phyloP scores from a whole-genome alignment of 208 protist genomes.

The Crithidia sp. region DNA sequence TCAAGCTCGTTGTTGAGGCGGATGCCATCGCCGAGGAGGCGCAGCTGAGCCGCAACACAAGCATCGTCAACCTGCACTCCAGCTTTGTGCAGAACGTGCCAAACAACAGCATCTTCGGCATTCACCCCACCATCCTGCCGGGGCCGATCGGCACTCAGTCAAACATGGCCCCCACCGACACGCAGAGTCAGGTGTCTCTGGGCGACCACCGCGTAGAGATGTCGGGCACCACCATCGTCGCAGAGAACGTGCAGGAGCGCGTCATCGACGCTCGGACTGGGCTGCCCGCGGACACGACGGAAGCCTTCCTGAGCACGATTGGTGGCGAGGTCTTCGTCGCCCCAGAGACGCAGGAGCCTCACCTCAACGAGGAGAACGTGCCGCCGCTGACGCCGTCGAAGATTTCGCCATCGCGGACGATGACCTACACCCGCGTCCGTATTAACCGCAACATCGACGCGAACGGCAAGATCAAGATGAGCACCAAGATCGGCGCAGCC shows the following conservation, averaged over 20 bases:
- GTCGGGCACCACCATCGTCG: constrained; percentile 15
- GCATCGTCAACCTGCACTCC: constrained; percentile 43
- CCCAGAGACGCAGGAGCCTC: constrained; percentile 39
- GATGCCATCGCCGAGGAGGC: constrained; percentile 51
- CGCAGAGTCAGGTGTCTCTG: background rate
- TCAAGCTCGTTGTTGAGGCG: constrained; percentile 46
- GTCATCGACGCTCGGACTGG: constrained; percentile 36
- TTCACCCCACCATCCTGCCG: constrained; percentile 9
- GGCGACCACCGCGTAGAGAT: constrained; percentile 9
- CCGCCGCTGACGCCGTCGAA: constrained; percentile 57
- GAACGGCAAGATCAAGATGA: constrained; percentile 62
- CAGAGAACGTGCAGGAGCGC: constrained; percentile 14
- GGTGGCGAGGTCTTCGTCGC: constrained; percentile 43
- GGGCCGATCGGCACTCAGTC: background rate
- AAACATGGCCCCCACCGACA: constrained; percentile 2
- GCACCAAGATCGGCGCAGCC: constrained; percentile 49
- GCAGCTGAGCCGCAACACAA: constrained; percentile 42
- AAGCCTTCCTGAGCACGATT: constrained; percentile 59
- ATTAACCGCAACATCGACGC: constrained; percentile 69
- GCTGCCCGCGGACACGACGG: constrained; percentile 41
- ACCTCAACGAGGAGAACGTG: constrained; percentile 53
- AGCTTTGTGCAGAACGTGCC: constrained; percentile 49
- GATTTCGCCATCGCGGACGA: constrained; percentile 54
- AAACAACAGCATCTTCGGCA: constrained; percentile 42
- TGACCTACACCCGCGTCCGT: constrained; percentile 67